Base-by-base conservation (phyloP, 306 rosid species). In the Corylus heterophylla region DNA sequence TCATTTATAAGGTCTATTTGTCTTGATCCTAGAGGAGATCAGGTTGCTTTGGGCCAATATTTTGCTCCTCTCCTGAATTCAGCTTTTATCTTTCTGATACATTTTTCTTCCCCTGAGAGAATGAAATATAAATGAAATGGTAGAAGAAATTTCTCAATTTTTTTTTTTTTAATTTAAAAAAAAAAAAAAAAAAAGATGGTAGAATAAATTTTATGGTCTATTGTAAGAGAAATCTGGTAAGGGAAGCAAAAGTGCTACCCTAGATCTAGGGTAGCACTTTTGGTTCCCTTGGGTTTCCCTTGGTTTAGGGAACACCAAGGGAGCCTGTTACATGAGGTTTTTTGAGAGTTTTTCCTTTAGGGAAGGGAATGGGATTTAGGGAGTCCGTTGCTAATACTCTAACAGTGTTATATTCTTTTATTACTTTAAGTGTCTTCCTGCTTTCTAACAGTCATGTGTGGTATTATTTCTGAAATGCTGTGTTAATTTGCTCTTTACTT, bases 401-500 rank as follows among this genome's bases (percentile, higher is more conserved):
- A 31, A 22, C 2, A 7, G 25, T 63, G 12, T 5, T 73, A 51
- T 52, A 59, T 73, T 78, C 67, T 22, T 29, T 74, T 67, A 42
- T 42, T 11, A 67, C 49, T 42, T 17, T 18, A 29, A 27, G 9
- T 39, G 69, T 69, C 54, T 58, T 75, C 25, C 55, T 64, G 18
- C 35, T 50, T 72, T 54, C 58, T 74, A 39, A 69, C 52, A 31
- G 48, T 83, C 44, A 29, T 81, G 31, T 70, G 25, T 73, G 79
- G 42, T 86, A 70, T 73, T 61, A 29, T 50, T 54, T 49, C 50
- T 80, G 64, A 66, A 54, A 63, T 39, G 59, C 61, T 79, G 25
- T 81, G 31, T 61, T 70, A 52, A 62, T 84, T 78, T 87, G 74
- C 75, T 78, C 74, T 27, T 27, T 78, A 77, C 80, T 82, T 74